Evolutionary conservation across 495 filamentous ascomycete species (phyloP).

Genomic region (Penicillium ochrochloron): DNA sequence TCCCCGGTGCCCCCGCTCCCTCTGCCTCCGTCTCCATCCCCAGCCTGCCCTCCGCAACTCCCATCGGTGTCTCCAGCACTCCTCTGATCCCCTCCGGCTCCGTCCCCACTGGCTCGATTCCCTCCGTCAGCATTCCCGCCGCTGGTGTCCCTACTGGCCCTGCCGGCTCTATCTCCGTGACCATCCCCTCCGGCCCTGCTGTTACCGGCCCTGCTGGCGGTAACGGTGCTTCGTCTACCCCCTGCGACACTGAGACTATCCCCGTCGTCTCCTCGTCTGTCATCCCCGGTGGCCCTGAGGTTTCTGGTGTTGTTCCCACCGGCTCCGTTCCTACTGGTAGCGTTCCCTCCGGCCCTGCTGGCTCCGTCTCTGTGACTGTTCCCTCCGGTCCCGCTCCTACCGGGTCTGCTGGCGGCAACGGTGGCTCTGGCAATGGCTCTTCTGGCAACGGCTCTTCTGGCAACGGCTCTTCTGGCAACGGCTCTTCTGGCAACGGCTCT

Average conservation of each 20-base stretch:
- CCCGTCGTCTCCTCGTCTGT: conserved; percentile 16
- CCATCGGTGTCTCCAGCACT: conserved; percentile 15
- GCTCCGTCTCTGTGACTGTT: conserved; percentile 6
- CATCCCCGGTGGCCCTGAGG: conserved; percentile 15
- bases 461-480: neutral
- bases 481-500: neutral
- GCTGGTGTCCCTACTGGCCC: conserved; percentile 11
- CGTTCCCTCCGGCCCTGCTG: conserved; percentile 6
- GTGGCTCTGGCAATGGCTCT: neutral
- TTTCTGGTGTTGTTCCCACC: neutral
- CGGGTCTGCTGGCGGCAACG: conserved; percentile 11
- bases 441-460: neutral
- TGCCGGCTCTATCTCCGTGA: neutral
- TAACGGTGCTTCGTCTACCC: conserved; percentile 19
- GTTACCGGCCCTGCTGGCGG: conserved; percentile 12
- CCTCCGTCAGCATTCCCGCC: conserved; percentile 12
- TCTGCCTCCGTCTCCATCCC: conserved; percentile 30
- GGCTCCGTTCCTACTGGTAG: conserved; percentile 20
- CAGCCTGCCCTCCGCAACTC: conserved; percentile 23
- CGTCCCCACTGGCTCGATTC: conserved; percentile 16
- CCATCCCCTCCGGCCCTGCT: conserved; percentile 2
- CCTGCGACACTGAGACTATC: conserved; percentile 31
- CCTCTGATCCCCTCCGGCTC: conserved; percentile 18
- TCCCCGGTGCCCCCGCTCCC: conserved; percentile 31
- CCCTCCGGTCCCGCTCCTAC: conserved; percentile 9